Conservation (phyloP, 495 filamentous ascomycete genomes). For the Hapsidospora chrysogenum region DNA sequence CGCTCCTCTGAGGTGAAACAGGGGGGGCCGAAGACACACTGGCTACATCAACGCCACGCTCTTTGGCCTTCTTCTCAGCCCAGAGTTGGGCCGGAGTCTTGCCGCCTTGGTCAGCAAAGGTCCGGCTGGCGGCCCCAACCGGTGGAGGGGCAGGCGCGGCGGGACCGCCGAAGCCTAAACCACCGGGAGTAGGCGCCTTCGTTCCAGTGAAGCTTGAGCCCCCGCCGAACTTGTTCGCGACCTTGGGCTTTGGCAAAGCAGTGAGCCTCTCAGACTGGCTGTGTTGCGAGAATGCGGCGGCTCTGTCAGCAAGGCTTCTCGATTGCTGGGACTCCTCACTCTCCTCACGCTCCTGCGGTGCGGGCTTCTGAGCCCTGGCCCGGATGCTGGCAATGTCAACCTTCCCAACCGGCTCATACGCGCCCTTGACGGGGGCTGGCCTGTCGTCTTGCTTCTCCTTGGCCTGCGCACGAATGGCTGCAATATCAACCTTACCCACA, state of each 20-base stretch:
- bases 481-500: slow-evolving; percentile 91
- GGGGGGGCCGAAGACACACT: slow-evolving; percentile 15
- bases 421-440: slow-evolving; percentile 69
- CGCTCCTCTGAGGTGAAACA: too few species aligned
- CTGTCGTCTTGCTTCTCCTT: slow-evolving; percentile 55
- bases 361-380: slow-evolving; percentile 54
- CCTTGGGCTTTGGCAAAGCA: slow-evolving; percentile 80
- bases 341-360: slow-evolving; percentile 19
- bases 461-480: slow-evolving; percentile 67
- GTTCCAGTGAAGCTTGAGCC: slow-evolving; percentile 64
- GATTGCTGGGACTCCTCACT: slow-evolving; percentile 25
- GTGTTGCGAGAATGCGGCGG: slow-evolving; percentile 36
- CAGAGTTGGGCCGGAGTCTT: slow-evolving; percentile 95
- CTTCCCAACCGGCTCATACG: slow-evolving; percentile 86
- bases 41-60: slow-evolving; percentile 37
- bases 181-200: slow-evolving; percentile 66
- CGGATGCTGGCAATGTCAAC: slow-evolving; percentile 91
- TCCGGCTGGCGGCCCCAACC: slow-evolving; percentile 68
- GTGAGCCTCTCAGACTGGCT: slow-evolving; percentile 64
- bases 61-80: slow-evolving; percentile 87
- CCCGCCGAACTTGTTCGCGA: slow-evolving; percentile 70
- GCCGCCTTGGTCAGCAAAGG: slow-evolving; percentile 84
- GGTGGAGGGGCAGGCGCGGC: slow-evolving; percentile 33
- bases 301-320: slow-evolving; percentile 48
- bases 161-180: slow-evolving; percentile 36